A percentile compares a stretch with the other conserved stretches of the same genome.
Evolutionary conservation across 1,284 basidiomycete genomes (phyloP).

Genomic region (Cerrena zonata): DNA sequence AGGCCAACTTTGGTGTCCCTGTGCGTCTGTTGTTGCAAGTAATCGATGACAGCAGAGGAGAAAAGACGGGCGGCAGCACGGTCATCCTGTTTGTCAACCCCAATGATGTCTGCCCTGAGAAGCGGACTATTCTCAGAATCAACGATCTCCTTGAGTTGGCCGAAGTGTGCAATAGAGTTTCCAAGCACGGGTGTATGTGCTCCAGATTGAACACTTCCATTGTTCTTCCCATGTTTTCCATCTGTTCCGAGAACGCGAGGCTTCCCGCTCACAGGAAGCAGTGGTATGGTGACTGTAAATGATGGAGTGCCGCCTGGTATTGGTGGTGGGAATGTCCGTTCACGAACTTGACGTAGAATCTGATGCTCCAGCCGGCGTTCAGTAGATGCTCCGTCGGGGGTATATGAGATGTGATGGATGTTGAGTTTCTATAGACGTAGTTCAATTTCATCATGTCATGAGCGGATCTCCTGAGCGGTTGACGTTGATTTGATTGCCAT

Average conservation of each 20-base stretch:
- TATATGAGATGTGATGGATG: neutral
- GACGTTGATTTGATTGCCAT: neutral
- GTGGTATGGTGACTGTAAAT: neutral
- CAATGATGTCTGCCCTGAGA: constrained; percentile 32
- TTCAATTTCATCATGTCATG: neutral
- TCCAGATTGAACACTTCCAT: constrained; percentile 1
- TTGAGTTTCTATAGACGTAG: neutral
- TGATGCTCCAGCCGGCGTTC: neutral
- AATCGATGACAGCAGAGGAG: constrained; percentile 17
- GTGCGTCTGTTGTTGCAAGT: constrained; percentile 9
- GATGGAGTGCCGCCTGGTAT: neutral
- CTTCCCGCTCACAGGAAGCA: neutral
- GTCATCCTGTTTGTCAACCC: constrained; percentile 37
- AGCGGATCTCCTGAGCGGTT: neutral
- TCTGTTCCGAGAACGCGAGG: neutral
- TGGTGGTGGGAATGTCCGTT: neutral
- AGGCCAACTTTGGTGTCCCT: constrained; percentile 7
- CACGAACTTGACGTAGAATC: neutral
- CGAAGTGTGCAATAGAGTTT: constrained; percentile 5
- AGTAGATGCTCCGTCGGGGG: neutral
- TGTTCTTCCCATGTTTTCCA: constrained; percentile 1
- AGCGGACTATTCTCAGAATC: constrained; percentile 13
- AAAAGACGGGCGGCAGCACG: constrained; percentile 31
- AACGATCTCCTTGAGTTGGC: constrained; percentile 3
- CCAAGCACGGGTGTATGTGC: neutral